phyloP scores from a whole-genome alignment of 139 green algal species.

The Mesotaenium endlicherianum region DNA sequence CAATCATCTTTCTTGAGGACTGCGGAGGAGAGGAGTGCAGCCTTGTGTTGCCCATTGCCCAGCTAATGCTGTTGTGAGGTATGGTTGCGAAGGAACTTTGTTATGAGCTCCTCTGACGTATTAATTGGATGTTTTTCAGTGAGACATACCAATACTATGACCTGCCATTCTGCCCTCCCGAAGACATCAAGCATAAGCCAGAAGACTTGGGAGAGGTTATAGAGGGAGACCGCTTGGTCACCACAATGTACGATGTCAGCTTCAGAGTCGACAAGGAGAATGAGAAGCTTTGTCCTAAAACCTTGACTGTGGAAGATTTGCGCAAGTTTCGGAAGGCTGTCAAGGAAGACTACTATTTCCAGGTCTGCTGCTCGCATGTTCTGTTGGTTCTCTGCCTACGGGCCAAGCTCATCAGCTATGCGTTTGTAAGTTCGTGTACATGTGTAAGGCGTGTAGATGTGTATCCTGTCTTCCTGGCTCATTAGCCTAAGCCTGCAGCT shows the following conservation, averaged over 20 bases:
- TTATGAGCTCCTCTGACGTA: neutral
- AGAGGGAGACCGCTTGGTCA: conserved; percentile 71
- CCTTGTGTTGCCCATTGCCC: too few relatives aligned
- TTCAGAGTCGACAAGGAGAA: conserved; percentile 84
- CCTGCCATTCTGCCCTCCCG: conserved; percentile 87
- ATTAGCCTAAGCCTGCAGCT: too few relatives aligned
- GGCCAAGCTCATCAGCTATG: too few relatives aligned
- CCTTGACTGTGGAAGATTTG: conserved; percentile 72
- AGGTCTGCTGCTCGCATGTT: too few relatives aligned
- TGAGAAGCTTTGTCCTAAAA: conserved; percentile 77
- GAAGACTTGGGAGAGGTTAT: conserved; percentile 83
- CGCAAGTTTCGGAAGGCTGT: conserved; percentile 74
- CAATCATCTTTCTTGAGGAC: neutral
- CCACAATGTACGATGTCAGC: conserved; percentile 80
- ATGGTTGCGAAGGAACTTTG: too few relatives aligned
- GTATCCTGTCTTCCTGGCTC: too few relatives aligned
- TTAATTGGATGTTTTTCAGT: neutral
- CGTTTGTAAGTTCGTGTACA: too few relatives aligned
- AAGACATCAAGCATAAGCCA: conserved; percentile 48
- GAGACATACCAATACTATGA: conserved; percentile 97
- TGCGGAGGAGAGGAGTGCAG: too few relatives aligned
- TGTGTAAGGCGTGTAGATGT: too few relatives aligned
- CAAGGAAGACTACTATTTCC: conserved; percentile 95
- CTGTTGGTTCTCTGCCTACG: too few relatives aligned
- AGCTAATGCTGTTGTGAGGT: too few relatives aligned